These are phyloP conservation scores for Carex myosuroides DNA, from an alignment of 176 grass and related monocot genomes.

Conservation along the genomic window DNA sequence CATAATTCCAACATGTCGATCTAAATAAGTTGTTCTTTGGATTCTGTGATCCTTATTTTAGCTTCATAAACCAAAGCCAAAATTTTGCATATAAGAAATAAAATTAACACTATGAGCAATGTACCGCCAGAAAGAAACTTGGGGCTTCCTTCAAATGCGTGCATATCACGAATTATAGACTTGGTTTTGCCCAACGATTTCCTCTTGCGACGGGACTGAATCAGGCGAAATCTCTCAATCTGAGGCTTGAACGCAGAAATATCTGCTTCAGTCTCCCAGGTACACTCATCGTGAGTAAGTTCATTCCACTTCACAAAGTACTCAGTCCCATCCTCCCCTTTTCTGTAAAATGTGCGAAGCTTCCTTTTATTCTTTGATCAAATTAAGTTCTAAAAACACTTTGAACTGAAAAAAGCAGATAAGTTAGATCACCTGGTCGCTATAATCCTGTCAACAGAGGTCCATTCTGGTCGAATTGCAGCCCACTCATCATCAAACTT, in stretches of 20 bases:
- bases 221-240: slow-evolving; percentile 66
- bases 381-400: neutral
- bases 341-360: slow-evolving; percentile 27
- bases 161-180: slow-evolving; percentile 22
- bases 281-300: slow-evolving; percentile 91
- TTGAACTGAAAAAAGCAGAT: neutral
- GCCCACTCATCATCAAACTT: slow-evolving; percentile 82
- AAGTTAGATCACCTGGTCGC: slow-evolving; percentile 53
- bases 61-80: neutral
- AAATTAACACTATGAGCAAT: neutral
- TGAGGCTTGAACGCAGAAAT: slow-evolving; percentile 77
- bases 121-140: slow-evolving; percentile 73
- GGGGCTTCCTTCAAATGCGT: slow-evolving; percentile 51
- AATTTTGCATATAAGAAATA: neutral
- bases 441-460: slow-evolving; percentile 81
- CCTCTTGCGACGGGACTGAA: slow-evolving; percentile 59
- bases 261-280: slow-evolving; percentile 79
- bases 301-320: slow-evolving; percentile 99
- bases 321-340: slow-evolving; percentile 47
- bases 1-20: neutral
- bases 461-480: slow-evolving; percentile 92
- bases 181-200: slow-evolving; percentile 47
- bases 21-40: neutral
- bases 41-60: neutral
- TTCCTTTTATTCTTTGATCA: neutral